These are phyloP conservation scores for Phytophthora lateralis DNA, from an alignment of 352 stramenopile species.

Conservation along the genomic window DNA sequence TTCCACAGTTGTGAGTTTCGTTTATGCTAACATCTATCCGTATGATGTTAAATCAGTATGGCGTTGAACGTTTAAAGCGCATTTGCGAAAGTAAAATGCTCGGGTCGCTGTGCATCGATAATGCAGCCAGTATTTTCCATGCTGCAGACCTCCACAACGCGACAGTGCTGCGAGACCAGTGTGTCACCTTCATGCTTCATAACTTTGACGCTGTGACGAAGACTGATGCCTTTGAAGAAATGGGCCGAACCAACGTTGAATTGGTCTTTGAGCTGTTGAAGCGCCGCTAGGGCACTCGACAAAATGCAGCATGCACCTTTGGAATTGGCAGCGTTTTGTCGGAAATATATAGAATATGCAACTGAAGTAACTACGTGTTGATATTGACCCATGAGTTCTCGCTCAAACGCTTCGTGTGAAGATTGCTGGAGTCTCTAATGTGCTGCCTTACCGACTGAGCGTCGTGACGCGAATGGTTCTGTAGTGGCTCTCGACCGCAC, in stretches of 20 bases:
- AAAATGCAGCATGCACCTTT: not conserved
- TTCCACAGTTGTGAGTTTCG: not conserved
- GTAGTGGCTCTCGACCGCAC: slow-evolving; percentile 30
- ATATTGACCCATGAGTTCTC: not conserved
- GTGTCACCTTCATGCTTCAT: slow-evolving; percentile 96
- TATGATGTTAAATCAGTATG: slow-evolving; percentile 52
- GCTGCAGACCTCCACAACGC: slow-evolving; percentile 96
- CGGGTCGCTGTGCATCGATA: slow-evolving; percentile 94
- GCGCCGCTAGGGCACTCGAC: slow-evolving; percentile 48
- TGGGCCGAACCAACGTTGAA: slow-evolving; percentile 98
- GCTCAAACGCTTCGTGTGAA: not conserved
- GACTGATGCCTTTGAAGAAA: slow-evolving; percentile 97
- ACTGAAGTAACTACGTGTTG: not conserved
- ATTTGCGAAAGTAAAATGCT: slow-evolving; percentile 98
- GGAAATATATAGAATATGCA: slow-evolving; percentile 21
- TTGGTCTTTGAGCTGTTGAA: slow-evolving; percentile 97
- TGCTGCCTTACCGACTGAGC: slow-evolving; percentile 12
- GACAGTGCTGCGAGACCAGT: slow-evolving; percentile 92
- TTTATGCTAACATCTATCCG: slow-evolving; percentile 17
- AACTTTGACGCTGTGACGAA: slow-evolving; percentile 98
- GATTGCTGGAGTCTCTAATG: not conserved
- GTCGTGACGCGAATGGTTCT: slow-evolving; percentile 35
- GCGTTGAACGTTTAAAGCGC: slow-evolving; percentile 87
- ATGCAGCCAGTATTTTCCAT: slow-evolving; percentile 96
- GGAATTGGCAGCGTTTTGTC: slow-evolving; percentile 18